Conservation (phyloP, 495 filamentous ascomycete species). For the Venustampulla echinocandica region DNA sequence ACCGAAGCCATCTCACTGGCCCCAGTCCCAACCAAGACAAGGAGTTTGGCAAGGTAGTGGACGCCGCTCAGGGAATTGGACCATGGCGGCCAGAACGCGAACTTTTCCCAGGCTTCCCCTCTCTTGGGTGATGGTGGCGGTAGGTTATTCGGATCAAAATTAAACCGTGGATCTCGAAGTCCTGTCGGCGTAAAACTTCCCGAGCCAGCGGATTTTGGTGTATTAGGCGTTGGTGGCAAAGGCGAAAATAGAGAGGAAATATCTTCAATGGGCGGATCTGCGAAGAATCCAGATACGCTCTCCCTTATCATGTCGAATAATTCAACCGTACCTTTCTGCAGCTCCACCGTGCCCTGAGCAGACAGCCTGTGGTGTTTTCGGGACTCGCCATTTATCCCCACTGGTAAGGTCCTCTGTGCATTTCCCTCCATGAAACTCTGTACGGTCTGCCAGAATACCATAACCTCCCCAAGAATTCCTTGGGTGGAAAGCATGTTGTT, state of each 20-base stretch:
- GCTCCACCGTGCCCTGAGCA: constrained; percentile 53
- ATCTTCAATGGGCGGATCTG: constrained; percentile 85
- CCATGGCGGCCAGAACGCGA: constrained; percentile 92
- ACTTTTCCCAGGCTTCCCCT: constrained; percentile 85
- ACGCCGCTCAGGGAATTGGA: constrained; percentile 84
- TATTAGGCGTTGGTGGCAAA: constrained; percentile 55
- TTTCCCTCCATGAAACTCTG: constrained; percentile 85
- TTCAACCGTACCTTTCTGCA: constrained; percentile 71
- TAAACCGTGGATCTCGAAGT: constrained; percentile 59
- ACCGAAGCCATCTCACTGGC: constrained; percentile 80
- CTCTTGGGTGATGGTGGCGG: constrained; percentile 67
- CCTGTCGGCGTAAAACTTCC: constrained; percentile 36
- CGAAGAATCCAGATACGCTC: constrained; percentile 69
- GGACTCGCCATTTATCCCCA: constrained; percentile 76
- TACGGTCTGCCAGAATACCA: constrained; percentile 90
- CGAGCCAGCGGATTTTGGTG: constrained; percentile 46
- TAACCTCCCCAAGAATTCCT: constrained; percentile 78
- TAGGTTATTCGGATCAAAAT: constrained; percentile 64
- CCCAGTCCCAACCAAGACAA: constrained; percentile 71
- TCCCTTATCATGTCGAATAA: constrained; percentile 75
- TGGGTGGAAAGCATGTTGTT: constrained; percentile 61
- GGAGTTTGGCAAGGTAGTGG: constrained; percentile 73
- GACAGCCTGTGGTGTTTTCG: constrained; percentile 78
- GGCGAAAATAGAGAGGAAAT: constrained; percentile 78
- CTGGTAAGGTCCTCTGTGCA: constrained; percentile 69